Conservation (phyloP, 805 yeast genomes). For the Nakazawaea holstii region DNA sequence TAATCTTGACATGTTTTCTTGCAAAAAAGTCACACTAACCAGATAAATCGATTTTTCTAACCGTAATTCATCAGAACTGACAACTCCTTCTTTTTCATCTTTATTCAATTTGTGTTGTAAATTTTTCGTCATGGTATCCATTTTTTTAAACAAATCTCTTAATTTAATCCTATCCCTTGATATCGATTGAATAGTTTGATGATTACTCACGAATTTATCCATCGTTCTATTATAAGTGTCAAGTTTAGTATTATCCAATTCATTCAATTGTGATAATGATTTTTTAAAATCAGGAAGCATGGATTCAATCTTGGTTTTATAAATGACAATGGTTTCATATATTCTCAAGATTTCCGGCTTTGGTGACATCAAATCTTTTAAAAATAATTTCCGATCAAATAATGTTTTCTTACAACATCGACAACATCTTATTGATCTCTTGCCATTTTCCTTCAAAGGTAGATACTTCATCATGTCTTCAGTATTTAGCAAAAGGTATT, state of each 20-base stretch:
- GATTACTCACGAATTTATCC: conserved; percentile 7
- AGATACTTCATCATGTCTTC: not conserved
- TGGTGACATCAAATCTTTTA: conserved; percentile 29
- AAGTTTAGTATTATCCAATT: conserved; percentile 1
- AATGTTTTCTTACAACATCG: conserved; percentile 58
- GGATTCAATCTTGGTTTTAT: conserved; percentile 17
- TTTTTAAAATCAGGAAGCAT: conserved; percentile 15
- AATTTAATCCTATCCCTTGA: conserved; percentile 37
- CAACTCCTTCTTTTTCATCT: conserved; percentile 11
- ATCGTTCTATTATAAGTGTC: conserved; percentile 1
- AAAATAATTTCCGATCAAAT: conserved; percentile 48
- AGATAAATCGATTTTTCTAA: conserved; percentile 51
- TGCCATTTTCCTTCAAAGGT: conserved; percentile 12
- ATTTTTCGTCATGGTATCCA: conserved; percentile 45
- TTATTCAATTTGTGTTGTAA: conserved; percentile 23
- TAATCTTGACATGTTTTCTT: conserved; percentile 58
- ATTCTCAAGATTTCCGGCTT: conserved; percentile 32
- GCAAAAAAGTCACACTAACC: conserved; percentile 55
- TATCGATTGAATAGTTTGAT: conserved; percentile 27
- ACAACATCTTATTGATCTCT: conserved; percentile 54
- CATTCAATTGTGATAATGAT: conserved; percentile 4
- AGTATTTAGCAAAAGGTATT: conserved; percentile 21
- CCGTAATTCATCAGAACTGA: conserved; percentile 36
- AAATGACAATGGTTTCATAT: conserved; percentile 24
- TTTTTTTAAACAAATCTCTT: conserved; percentile 42